phyloP scores from a whole-genome alignment of 495 filamentous ascomycete genomes.

The Bacidia rubella region DNA sequence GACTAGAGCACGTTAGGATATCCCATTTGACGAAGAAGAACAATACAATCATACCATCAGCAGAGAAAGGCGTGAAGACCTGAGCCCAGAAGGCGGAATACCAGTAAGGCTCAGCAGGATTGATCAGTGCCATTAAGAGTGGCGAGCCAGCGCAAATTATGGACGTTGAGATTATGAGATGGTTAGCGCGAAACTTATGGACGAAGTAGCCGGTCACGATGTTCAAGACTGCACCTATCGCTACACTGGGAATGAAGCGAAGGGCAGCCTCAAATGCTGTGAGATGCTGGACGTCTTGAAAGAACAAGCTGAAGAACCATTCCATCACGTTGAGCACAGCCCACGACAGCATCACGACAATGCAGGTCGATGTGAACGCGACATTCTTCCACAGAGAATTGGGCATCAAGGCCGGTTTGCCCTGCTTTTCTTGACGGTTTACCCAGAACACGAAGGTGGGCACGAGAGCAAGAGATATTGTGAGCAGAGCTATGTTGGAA shows the following conservation, averaged over 20 bases:
- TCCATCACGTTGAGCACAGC: conserved; percentile 38
- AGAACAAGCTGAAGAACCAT: conserved; percentile 32
- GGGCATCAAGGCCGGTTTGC: conserved; percentile 37
- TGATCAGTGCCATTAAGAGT: conserved; percentile 38
- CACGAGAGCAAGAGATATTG: conserved; percentile 25
- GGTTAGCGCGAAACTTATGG: conserved; percentile 36
- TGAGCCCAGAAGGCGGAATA: conserved; percentile 37
- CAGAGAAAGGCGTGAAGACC: conserved; percentile 37
- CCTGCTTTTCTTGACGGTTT: conserved; percentile 26
- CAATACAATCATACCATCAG: conserved; percentile 27
- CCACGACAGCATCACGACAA: conserved; percentile 36
- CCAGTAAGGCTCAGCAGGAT: conserved; percentile 42
- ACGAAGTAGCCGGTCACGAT: conserved; percentile 40
- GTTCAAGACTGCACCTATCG: conserved; percentile 40
- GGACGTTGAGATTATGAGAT: conserved; percentile 32
- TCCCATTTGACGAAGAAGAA: background rate
- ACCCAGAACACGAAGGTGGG: conserved; percentile 37
- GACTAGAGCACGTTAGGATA: background rate
- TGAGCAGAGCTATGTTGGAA: conserved; percentile 29
- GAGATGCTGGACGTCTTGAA: conserved; percentile 30
- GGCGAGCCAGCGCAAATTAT: conserved; percentile 34
- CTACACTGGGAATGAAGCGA: conserved; percentile 41
- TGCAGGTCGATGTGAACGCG: conserved; percentile 35
- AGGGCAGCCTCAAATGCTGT: conserved; percentile 34
- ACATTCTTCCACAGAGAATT: conserved; percentile 40